phyloP scores from a whole-genome alignment of 2,329 filamentous ascomycete genomes.

The Penicillium sp. region DNA sequence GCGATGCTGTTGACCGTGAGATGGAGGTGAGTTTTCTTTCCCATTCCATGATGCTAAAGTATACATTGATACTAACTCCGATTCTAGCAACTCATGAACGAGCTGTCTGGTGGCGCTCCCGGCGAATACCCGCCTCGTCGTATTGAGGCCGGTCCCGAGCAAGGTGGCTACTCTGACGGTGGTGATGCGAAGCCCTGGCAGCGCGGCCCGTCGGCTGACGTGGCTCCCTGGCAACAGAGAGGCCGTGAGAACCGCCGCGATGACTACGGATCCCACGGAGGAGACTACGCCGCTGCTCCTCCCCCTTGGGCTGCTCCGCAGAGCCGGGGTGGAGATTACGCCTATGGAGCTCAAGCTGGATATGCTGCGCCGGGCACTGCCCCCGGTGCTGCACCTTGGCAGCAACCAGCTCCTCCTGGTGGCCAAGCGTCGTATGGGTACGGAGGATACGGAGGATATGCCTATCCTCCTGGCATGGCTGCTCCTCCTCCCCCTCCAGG shows the following conservation, averaged over 20 bases:
- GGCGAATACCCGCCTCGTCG: conserved; percentile 62
- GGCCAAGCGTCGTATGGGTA: conserved; percentile 55
- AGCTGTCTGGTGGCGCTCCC: conserved; percentile 72
- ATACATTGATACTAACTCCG: conserved; percentile 41
- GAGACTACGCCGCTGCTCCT: conserved; percentile 33
- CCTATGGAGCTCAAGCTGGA: conserved; percentile 36
- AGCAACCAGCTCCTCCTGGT: conserved; percentile 51
- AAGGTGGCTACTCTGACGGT: conserved; percentile 41
- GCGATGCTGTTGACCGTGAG: conserved; percentile 85
- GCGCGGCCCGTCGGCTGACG: conserved; percentile 66
- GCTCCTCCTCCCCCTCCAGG: conserved; percentile 50
- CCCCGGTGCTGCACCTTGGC: conserved; percentile 56
- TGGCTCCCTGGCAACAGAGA: conserved; percentile 70
- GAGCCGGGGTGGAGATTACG: conserved; percentile 45
- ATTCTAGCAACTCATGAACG: conserved; percentile 86
- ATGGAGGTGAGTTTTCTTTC: conserved; percentile 67
- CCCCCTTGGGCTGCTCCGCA: conserved; percentile 34
- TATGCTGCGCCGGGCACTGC: conserved; percentile 45
- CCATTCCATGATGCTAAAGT: background rate
- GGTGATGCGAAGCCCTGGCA: conserved; percentile 78
- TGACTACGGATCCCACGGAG: conserved; percentile 40
- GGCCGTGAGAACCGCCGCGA: conserved; percentile 54
- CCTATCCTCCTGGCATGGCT: conserved; percentile 44
- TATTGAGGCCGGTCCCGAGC: conserved; percentile 76
- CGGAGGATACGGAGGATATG: conserved; percentile 47